Percentiles rank a stretch among this genome's conserved stretches.
Conservation (phyloP, 1,139 yeast genomes). For the Suhomyces taliae region DNA sequence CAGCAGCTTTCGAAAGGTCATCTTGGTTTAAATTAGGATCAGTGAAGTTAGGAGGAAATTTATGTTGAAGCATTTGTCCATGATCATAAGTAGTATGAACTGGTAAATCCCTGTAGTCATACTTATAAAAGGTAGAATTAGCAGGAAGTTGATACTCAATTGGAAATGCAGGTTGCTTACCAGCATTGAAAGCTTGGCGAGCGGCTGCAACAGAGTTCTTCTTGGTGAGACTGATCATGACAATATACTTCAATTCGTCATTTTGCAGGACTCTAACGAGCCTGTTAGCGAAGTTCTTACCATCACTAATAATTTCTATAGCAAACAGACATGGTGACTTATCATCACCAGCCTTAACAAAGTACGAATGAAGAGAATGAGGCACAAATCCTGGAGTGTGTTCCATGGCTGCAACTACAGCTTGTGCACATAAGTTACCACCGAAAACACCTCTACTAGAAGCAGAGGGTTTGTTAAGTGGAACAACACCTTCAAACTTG, state of each 20-base stretch:
- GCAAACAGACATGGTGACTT: conserved; percentile 27
- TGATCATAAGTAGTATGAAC: conserved; percentile 18
- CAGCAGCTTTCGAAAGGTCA: conserved; percentile 25
- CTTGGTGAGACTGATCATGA: conserved; percentile 36
- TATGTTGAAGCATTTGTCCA: conserved; percentile 27
- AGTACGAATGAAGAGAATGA: conserved; percentile 45
- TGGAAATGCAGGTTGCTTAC: conserved; percentile 20
- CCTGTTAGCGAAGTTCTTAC: conserved; percentile 35
- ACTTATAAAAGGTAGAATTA: conserved; percentile 26
- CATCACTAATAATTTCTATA: conserved; percentile 34
- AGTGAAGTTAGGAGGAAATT: conserved; percentile 28
- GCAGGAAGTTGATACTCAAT: conserved; percentile 37
- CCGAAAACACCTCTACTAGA: conserved; percentile 44
- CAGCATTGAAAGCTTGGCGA: conserved; percentile 17
- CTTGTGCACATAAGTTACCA: conserved; percentile 44
- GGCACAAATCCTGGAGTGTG: conserved; percentile 37
- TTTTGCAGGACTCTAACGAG: conserved; percentile 31
- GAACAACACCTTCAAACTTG: conserved; percentile 30
- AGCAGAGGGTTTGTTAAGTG: conserved; percentile 35
- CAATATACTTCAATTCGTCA: conserved; percentile 30
- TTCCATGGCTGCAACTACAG: conserved; percentile 42
- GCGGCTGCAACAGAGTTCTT: conserved; percentile 24
- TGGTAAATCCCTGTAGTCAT: conserved; percentile 26
- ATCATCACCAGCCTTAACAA: conserved; percentile 41
- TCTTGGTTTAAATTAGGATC: conserved; percentile 18